Base-by-base conservation (phyloP, 2,329 filamentous ascomycete genomes). In the Claviceps sp. region DNA sequence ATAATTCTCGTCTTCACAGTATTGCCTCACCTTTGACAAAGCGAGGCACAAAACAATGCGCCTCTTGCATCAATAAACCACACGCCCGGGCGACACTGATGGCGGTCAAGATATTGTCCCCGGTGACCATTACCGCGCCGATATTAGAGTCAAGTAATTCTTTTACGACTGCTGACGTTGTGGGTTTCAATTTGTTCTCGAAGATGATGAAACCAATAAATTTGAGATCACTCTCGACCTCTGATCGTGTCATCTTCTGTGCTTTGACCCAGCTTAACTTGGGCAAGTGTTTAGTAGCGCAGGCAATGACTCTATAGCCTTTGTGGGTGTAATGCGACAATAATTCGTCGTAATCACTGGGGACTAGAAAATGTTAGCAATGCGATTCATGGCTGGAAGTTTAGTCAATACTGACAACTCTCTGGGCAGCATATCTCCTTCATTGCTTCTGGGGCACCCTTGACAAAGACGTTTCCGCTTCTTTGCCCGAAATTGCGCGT, bases 191-290 rank as follows among this genome's bases (percentile, higher is more conserved):
- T 69, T 98, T 98, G 71, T 98, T 98, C 69, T 98, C 93, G 60
- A 98, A 98, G 50, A 98, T 85, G 62, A 98, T 97, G 69, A 98
- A 98, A 5, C 93, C 93, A 38, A 90, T 78, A 62, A 98, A 97
- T 45, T 91, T 82, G 11, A 98, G 77, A 36, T 82, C 76, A 3
- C 80, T 85, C 66, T 98, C 93, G 8, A 86, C 90, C 50, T 96
- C 86, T 40, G 82, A 72, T 34, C 93, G 84, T 59, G 82, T 86
- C 84, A 97, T 90, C 70, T 95, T 95, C 62, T 97, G 89, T 6
- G 90, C 83, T 64, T 94, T 95, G 51, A 95, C 81, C 90, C 89
- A 96, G 60, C 85, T 94, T 36, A 97, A 75, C 62, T 89, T 93
- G 52, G 82, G 80, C 50, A 97, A 79, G 61, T 93, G 86, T 64